Base-by-base conservation (phyloP, 192 early-diverging fungal genomes). In the Coemansia sp. region DNA sequence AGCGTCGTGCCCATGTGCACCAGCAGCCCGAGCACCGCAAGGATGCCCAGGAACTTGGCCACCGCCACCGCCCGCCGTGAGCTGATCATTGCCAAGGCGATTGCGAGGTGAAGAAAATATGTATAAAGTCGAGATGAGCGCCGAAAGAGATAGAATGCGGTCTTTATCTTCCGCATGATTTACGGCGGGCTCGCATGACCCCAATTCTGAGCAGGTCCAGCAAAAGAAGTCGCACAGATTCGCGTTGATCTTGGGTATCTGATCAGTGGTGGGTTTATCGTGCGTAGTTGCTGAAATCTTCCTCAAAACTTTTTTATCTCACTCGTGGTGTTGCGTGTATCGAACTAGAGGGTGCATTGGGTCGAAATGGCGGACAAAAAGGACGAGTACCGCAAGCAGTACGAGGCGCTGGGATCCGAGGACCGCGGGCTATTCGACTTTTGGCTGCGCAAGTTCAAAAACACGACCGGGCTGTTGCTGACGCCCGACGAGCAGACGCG, bases 401-500 rank as follows among this genome's bases (percentile, higher is more conserved):
- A 70, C 41, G 21, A 45, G 46, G 68, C 62, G n/a, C 55, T 77
- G 63, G 64, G 55, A 36, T 26, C 52, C 5, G 76, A 79, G 49
- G 86, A 87, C 19, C 68, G 79, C 47, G 80, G 79, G 17, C 64
- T 73, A 14, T 87, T 89, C 60, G 78, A 83, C 25, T 62, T 60
- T 45, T 89, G 87, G 87, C 58, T 79, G 17, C 81, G 76, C 23
- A 79, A 74, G 8, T 34, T 87, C 6, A 74, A 79, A 22, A 60
- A 81, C 19, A 74, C 83, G 41, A 86, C 84, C 0, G 86, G 86
- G 15, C 35, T 83, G 23, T 85, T 85, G 27, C 68, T 85, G 26
- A 62, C 79, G 6, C 71, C 79, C 4, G 53, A 61, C 28, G 82
- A 88, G 49, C 59, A 64, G 47, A 61, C 44, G 25, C 38, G 66